phyloP scores from a whole-genome alignment of 2,329 filamentous ascomycete genomes.

The Hirsutella rhossiliensis region DNA sequence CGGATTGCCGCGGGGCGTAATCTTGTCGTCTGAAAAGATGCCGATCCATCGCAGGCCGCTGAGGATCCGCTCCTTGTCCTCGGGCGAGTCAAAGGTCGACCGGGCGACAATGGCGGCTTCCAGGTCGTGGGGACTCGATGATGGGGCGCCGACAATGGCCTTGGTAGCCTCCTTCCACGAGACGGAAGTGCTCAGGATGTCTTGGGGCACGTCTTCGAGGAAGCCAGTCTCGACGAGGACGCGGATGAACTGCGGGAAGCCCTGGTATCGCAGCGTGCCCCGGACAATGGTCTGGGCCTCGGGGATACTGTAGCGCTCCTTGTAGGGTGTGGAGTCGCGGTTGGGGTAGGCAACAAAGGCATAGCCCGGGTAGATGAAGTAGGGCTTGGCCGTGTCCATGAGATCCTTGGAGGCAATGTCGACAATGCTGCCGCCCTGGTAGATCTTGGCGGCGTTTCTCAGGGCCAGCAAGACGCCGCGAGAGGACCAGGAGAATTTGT shows the following conservation, averaged over 20 bases:
- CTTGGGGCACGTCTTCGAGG: conserved; percentile 57
- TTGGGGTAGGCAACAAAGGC: conserved; percentile 90
- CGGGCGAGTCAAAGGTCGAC: conserved; percentile 55
- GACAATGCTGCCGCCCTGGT: conserved; percentile 64
- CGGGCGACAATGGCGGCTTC: conserved; percentile 62
- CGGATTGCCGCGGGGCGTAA: conserved; percentile 63
- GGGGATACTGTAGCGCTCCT: conserved; percentile 80
- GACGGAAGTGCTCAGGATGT: conserved; percentile 53
- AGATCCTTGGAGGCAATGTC: conserved; percentile 52
- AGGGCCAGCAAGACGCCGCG: conserved; percentile 82
- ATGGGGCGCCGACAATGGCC: conserved; percentile 59
- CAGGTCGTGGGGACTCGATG: conserved; percentile 56
- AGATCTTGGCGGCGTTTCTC: conserved; percentile 74
- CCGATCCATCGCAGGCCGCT: conserved; percentile 61
- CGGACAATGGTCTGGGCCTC: conserved; percentile 84
- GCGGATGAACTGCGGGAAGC: conserved; percentile 85
- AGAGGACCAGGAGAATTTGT: conserved; percentile 72
- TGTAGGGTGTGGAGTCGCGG: conserved; percentile 79
- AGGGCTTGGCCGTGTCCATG: conserved; percentile 81
- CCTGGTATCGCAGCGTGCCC: conserved; percentile 71
- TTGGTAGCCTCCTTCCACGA: conserved; percentile 79
- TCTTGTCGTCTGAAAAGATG: conserved; percentile 55
- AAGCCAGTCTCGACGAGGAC: conserved; percentile 84
- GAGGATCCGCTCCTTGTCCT: conserved; percentile 59
- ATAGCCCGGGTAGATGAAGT: conserved; percentile 77